Conservation (phyloP, 345 rosid species). For the Camelina hispida region DNA sequence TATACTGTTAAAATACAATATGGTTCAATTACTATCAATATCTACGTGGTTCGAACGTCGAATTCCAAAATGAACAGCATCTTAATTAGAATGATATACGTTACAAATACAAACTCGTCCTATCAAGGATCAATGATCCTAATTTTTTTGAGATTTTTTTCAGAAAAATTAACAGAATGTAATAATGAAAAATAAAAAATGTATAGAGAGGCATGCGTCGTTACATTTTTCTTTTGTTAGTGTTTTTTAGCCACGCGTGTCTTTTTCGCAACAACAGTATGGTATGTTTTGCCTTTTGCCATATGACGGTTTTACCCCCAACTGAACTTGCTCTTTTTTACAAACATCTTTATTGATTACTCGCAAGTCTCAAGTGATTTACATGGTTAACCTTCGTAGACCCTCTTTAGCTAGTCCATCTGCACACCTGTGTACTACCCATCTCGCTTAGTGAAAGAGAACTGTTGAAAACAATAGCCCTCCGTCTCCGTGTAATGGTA, state of each 20-base stretch:
- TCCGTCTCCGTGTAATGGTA: too few species aligned
- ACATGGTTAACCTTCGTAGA: background rate
- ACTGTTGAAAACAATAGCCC: background rate
- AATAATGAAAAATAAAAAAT: conserved; percentile 25
- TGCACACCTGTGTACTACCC: background rate
- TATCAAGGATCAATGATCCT: conserved; percentile 17
- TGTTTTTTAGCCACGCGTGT: conserved; percentile 42
- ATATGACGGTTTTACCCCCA: conserved; percentile 39
- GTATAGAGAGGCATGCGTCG: conserved; percentile 42
- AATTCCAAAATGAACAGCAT: background rate
- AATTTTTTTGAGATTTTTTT: background rate
- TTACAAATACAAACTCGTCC: conserved; percentile 27
- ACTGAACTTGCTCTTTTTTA: background rate
- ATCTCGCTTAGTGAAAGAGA: background rate
- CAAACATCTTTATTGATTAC: too few species aligned
- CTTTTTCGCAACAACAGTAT: conserved; percentile 41
- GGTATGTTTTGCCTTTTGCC: conserved; percentile 33
- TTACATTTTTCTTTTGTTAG: conserved; percentile 39
- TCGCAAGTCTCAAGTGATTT: background rate
- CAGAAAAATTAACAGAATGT: background rate
- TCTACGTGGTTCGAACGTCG: background rate
- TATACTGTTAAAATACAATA: background rate
- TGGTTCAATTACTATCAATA: background rate
- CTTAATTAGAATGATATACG: conserved; percentile 6
- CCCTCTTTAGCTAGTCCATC: background rate